Evolutionary conservation across 179 eudicot species (phyloP), one percentile per base, ranked within the genome.

Genomic region (Heliamphora pulchella): DNA sequence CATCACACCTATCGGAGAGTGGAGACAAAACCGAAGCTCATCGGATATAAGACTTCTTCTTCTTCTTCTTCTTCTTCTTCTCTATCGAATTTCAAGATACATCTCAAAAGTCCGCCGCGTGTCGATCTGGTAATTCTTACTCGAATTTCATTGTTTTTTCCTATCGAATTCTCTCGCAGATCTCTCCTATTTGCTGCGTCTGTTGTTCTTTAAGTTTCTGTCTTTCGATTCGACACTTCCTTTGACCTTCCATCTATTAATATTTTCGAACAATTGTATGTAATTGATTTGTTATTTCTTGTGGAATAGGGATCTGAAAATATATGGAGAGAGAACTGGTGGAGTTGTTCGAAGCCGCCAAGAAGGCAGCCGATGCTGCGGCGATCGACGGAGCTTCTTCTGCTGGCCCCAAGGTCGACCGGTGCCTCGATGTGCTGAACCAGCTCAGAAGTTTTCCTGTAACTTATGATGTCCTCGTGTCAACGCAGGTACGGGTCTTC

Each of bases 301-400:
- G 51, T 20, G 48, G 14, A 46, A 13, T 14, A 73, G 74, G 73
- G 43, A 81, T 43, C 78, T 10, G 72, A 68, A 22, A 58, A 17
- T 71, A 57, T 17, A 82, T 83, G 85, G 85, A 83, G 80, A 69
- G 71, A 41, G 83, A 83, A 18, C 50, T 83, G 3, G 80, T 83
- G 74, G 85, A 80, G 83, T 66, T 83, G 77, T 83, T 75, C 71
- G 80, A 80, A 59, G 80, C 78, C 17, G 85, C 83, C 18, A 83
- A 76, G 59, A 83, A 83, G 69, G 82, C 83, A 5, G 85, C 85
- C 2, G 85, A 83, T 22, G 83, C 80, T 20, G 84, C 84, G 14
- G 83, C 78, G 11, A 55, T 59, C 43, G 76, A 82, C 14, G 80
- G 78, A 7, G 75, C 50, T 15, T 54, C 77, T 2, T 10, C 43